Evolutionary conservation across 192 early-diverging fungal genomes (phyloP).

Genomic region (Umbelopsis isabellina): DNA sequence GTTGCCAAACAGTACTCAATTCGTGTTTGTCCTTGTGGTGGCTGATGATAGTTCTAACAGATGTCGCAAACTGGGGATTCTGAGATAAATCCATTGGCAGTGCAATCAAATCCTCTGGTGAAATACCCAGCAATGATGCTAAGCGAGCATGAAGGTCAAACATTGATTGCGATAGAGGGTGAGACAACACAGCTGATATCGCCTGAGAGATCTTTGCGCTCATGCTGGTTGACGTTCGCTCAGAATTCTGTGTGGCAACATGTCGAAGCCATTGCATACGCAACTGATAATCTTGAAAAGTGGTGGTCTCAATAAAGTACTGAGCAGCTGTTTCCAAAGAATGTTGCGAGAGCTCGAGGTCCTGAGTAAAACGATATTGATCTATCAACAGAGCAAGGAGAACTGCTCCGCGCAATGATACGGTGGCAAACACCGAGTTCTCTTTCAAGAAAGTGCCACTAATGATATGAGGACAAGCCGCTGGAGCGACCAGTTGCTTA

Average conservation of each 20-base stretch:
- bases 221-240: neutral
- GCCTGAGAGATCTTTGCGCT: slow-evolving; percentile 11
- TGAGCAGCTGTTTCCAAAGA: slow-evolving; percentile 41
- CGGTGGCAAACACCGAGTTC: slow-evolving; percentile 57
- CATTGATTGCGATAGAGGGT: slow-evolving; percentile 2
- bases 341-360: neutral
- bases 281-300: slow-evolving; percentile 42
- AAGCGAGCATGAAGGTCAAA: neutral
- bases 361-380: slow-evolving; percentile 30
- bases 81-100: slow-evolving; percentile 15
- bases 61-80: neutral
- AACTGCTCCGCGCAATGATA: slow-evolving; percentile 59
- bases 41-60: neutral
- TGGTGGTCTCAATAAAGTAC: slow-evolving; percentile 59
- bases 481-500: slow-evolving; percentile 34
- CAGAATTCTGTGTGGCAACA: slow-evolving; percentile 23
- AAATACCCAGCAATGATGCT: neutral
- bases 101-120: neutral
- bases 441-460: slow-evolving; percentile 57
- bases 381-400: slow-evolving; percentile 44
- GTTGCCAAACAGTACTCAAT: neutral
- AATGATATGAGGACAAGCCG: slow-evolving; percentile 50
- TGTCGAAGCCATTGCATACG: slow-evolving; percentile 50
- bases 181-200: neutral
- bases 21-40: neutral